A percentile compares a stretch with the other conserved stretches of the same genome.
These are phyloP conservation scores for Amanita fuliginea DNA, from an alignment of 768 basidiomycete genomes.

Conservation along the genomic window DNA sequence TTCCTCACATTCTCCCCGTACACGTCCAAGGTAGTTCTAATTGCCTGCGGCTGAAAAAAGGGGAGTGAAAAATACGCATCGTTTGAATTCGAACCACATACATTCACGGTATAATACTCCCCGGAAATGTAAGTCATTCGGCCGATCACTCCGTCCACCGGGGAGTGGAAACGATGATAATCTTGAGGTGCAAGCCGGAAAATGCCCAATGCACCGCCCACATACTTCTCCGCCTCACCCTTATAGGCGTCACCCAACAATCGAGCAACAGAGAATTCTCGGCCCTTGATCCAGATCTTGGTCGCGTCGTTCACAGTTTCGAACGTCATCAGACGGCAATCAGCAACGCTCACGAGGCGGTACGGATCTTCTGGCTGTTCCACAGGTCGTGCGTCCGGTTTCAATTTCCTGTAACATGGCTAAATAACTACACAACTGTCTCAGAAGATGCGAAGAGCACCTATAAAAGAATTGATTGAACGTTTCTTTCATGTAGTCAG, in stretches of 20 bases:
- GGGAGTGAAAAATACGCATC: background rate
- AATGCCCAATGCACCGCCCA: slow-evolving; percentile 77
- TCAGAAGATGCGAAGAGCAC: slow-evolving; percentile 17
- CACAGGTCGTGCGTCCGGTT: slow-evolving; percentile 67
- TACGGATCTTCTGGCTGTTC: slow-evolving; percentile 63
- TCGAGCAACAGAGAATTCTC: slow-evolving; percentile 76
- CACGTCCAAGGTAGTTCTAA: slow-evolving; percentile 81
- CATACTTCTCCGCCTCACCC: slow-evolving; percentile 56
- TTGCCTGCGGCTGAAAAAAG: slow-evolving; percentile 69
- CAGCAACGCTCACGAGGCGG: slow-evolving; percentile 81
- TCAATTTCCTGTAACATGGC: slow-evolving; percentile 59
- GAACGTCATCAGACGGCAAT: slow-evolving; percentile 95
- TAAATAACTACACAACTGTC: background rate
- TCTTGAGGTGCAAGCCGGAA: slow-evolving; percentile 92
- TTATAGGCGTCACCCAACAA: slow-evolving; percentile 75
- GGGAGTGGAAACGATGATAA: slow-evolving; percentile 89
- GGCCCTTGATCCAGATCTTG: slow-evolving; percentile 91
- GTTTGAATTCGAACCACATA: slow-evolving; percentile 20
- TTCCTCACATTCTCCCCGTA: slow-evolving; percentile 93
- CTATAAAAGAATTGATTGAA: slow-evolving; percentile 93
- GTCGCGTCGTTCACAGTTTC: slow-evolving; percentile 81
- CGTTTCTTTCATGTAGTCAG: slow-evolving; percentile 43
- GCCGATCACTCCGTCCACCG: slow-evolving; percentile 79
- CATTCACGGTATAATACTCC: slow-evolving; percentile 95
- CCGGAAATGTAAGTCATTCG: slow-evolving; percentile 75